Evolutionary conservation across 2,329 filamentous ascomycete genomes (phyloP).

Genomic region (Penicillium fuscoglaucum): DNA sequence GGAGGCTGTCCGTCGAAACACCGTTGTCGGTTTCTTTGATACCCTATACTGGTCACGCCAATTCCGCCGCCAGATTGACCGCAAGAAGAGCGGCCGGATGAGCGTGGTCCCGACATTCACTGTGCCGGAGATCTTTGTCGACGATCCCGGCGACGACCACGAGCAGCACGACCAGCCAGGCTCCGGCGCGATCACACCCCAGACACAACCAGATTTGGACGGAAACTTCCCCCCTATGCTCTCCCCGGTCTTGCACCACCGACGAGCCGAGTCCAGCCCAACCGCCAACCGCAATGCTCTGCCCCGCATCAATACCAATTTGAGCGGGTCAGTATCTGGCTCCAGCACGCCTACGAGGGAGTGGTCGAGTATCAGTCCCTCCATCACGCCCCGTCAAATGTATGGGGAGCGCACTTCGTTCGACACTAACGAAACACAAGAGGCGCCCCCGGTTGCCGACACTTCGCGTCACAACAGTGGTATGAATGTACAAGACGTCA

Average conservation of each 20-base stretch:
- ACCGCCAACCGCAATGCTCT: slow-evolving; percentile 35
- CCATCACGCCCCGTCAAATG: slow-evolving; percentile 36
- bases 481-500: slow-evolving; percentile 73
- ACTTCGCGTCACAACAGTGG: slow-evolving; percentile 64
- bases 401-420: slow-evolving; percentile 36
- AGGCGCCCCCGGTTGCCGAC: slow-evolving; percentile 27
- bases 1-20: slow-evolving; percentile 85
- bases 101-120: slow-evolving; percentile 74
- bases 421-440: slow-evolving; percentile 27
- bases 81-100: slow-evolving; percentile 74
- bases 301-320: slow-evolving; percentile 50
- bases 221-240: slow-evolving; percentile 33
- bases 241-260: slow-evolving; percentile 31
- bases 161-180: slow-evolving; percentile 19
- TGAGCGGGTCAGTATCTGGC: slow-evolving; percentile 41
- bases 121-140: slow-evolving; percentile 87
- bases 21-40: slow-evolving; percentile 93
- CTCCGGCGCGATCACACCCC: slow-evolving; percentile 24
- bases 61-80: slow-evolving; percentile 74
- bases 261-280: slow-evolving; percentile 33
- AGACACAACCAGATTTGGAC: slow-evolving; percentile 22
- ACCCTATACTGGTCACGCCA: slow-evolving; percentile 82
- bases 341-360: slow-evolving; percentile 43
- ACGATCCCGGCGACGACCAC: slow-evolving; percentile 63
- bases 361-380: slow-evolving; percentile 56